These are phyloP conservation scores for Nothopassalora personata DNA, from an alignment of 2,329 filamentous ascomycete genomes.

Conservation along the genomic window DNA sequence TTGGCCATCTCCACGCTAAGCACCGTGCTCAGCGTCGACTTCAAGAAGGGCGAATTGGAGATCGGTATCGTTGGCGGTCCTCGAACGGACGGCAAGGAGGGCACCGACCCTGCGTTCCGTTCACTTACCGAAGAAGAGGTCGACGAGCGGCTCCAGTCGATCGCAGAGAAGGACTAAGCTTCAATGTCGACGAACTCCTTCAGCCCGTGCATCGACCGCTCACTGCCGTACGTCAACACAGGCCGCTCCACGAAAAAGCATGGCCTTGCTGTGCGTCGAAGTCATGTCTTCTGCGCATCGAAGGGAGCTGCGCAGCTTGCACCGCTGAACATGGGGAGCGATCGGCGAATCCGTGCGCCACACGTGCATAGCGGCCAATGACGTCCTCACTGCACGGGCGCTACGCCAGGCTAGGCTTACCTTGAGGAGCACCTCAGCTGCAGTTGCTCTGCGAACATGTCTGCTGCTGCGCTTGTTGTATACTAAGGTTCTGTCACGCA, in stretches of 20 bases:
- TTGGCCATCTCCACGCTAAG: constrained; percentile 91
- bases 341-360: constrained; percentile 6
- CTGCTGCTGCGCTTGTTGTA: constrained; percentile 7
- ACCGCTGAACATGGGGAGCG: not conserved
- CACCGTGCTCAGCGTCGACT: constrained; percentile 96
- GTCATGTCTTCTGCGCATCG: not conserved
- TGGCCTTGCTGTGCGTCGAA: not conserved
- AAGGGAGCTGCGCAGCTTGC: not conserved
- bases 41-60: constrained; percentile 99
- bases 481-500: constrained; percentile 16
- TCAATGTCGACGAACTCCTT: not conserved
- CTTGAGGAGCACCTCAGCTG: constrained; percentile 6
- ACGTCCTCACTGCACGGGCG: not conserved
- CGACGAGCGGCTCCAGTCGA: constrained; percentile 94
- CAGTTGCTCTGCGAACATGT: constrained; percentile 14
- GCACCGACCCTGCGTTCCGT: constrained; percentile 73
- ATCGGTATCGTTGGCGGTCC: constrained; percentile 95
- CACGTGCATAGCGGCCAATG: not conserved
- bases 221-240: not conserved
- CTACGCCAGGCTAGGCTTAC: not conserved
- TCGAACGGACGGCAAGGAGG: constrained; percentile 73
- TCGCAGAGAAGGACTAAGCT: constrained; percentile 92
- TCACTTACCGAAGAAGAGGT: constrained; percentile 95
- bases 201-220: constrained; percentile 4
- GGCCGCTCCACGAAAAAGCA: not conserved